Percentiles rank a stretch among this genome's conserved stretches.
These are phyloP conservation scores for Hevea brasiliensis DNA, from an alignment of 345 rosid species.

Conservation along the genomic window DNA sequence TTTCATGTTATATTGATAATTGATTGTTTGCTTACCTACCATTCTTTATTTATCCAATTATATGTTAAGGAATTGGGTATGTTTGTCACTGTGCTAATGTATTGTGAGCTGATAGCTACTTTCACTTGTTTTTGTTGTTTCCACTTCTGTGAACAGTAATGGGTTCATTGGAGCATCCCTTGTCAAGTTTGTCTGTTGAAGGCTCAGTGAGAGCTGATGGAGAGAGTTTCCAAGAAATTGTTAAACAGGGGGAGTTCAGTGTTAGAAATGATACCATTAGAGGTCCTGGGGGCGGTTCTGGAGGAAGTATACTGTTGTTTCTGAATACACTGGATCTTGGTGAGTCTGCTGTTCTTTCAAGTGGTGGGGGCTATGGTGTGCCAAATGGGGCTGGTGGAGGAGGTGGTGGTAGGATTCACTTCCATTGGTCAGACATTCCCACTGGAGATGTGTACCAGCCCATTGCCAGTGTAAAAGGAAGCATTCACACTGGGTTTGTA, in stretches of 20 bases:
- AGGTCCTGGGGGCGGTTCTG: slow-evolving; percentile 96
- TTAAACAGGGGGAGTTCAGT: slow-evolving; percentile 28
- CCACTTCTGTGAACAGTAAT: slow-evolving; percentile 56
- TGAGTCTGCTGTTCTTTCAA: slow-evolving; percentile 73
- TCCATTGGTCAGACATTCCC: slow-evolving; percentile 97
- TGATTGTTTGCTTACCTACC: not conserved
- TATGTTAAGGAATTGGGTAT: slow-evolving; percentile 11
- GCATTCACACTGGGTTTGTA: slow-evolving; percentile 63
- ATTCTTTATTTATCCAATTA: not conserved
- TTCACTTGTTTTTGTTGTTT: slow-evolving; percentile 18
- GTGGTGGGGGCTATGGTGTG: slow-evolving; percentile 85
- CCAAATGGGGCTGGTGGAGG: slow-evolving; percentile 88
- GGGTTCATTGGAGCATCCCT: slow-evolving; percentile 94
- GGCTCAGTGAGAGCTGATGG: slow-evolving; percentile 90
- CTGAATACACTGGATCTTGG: slow-evolving; percentile 58
- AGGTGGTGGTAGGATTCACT: slow-evolving; percentile 99
- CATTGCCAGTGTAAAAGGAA: slow-evolving; percentile 81
- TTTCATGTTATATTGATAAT: not conserved
- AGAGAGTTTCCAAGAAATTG: slow-evolving; percentile 50
- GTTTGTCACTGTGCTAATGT: not conserved
- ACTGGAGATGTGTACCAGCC: slow-evolving; percentile 99
- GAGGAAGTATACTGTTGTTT: slow-evolving; percentile 87
- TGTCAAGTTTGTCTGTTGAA: slow-evolving; percentile 71
- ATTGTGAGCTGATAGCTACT: slow-evolving; percentile 16
- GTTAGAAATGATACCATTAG: slow-evolving; percentile 30